Percentiles rank a stretch among this genome's conserved stretches.
phyloP scores from a whole-genome alignment of 225 moss, liverwort and hornwort genomes.

The Pseudisothecium myosuroides region DNA sequence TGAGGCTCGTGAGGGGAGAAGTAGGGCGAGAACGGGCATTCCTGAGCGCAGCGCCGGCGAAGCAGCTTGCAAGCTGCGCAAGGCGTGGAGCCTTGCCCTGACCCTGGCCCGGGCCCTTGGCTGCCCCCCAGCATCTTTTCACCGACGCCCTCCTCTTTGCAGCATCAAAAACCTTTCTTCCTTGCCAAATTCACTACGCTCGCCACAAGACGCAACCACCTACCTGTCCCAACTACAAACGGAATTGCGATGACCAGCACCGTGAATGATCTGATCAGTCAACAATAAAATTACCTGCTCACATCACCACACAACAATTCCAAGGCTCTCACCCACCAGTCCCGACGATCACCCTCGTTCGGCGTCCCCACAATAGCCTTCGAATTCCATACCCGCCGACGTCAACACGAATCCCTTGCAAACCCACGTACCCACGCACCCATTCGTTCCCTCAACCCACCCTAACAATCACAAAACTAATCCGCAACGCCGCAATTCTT shows the following conservation, averaged over 20 bases:
- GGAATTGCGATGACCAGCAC: neutral
- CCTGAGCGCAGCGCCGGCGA: slow-evolving; percentile 52
- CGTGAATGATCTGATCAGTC: neutral
- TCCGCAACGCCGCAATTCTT: neutral
- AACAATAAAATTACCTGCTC: neutral
- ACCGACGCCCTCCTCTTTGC: neutral
- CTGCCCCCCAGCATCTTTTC: slow-evolving; percentile 21
- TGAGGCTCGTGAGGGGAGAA: slow-evolving; percentile 60
- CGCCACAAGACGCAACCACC: neutral
- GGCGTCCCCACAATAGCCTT: neutral
- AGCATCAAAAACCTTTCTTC: neutral
- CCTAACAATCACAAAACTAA: neutral
- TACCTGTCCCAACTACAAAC: neutral
- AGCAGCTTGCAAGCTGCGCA: slow-evolving; percentile 64
- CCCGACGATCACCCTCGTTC: neutral
- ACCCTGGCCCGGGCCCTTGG: neutral
- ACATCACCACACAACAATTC: neutral
- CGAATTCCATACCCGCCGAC: neutral
- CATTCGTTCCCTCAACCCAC: neutral
- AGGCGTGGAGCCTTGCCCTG: slow-evolving; percentile 39
- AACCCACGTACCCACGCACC: neutral
- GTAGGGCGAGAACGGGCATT: slow-evolving; percentile 59
- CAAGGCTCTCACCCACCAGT: neutral
- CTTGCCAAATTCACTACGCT: neutral
- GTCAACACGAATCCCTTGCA: neutral